These are phyloP conservation scores for Syncephalastrum sp. DNA, from an alignment of 371 early-diverging fungal genomes.

Conservation along the genomic window DNA sequence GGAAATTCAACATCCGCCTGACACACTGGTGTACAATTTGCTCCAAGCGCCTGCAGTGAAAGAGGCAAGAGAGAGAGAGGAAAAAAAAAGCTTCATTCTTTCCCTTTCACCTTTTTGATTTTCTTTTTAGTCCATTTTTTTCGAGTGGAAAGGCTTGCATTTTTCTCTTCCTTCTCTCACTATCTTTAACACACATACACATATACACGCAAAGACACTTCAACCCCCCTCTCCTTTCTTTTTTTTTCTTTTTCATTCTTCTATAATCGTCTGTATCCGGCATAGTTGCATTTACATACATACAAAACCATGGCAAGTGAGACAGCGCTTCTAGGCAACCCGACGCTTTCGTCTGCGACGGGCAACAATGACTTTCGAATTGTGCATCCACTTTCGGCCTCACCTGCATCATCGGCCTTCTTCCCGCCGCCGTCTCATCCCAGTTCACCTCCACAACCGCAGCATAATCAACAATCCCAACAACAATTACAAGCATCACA, in stretches of 20 bases:
- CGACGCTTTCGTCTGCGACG: conserved; percentile 10
- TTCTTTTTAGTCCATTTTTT: conserved; percentile 9
- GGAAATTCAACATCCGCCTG: conserved; percentile 19
- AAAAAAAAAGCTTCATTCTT: conserved; percentile 10
- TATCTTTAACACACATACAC: background rate
- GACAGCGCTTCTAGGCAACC: conserved; percentile 13
- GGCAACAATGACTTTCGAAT: conserved; percentile 14
- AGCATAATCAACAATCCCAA: conserved; percentile 1
- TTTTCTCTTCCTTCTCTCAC: conserved; percentile 8
- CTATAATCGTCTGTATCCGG: too few species aligned
- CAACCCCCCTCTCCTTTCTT: background rate
- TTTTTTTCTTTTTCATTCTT: conserved; percentile 15
- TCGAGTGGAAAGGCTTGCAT: conserved; percentile 2
- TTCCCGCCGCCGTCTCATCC: conserved; percentile 17
- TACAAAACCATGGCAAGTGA: conserved; percentile 17
- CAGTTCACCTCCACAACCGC: conserved; percentile 1
- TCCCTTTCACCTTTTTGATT: conserved; percentile 5
- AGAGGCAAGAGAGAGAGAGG: background rate
- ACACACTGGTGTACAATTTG: background rate
- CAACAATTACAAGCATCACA: background rate
- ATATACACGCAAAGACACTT: too few species aligned
- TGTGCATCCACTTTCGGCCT: conserved; percentile 29
- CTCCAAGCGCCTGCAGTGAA: conserved; percentile 5
- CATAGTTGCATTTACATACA: too few species aligned
- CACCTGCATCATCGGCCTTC: conserved; percentile 18